Percentiles rank a stretch among this genome's conserved stretches.
These are phyloP conservation scores for Pelargonium australe DNA, from an alignment of 441 rosid genomes.

Conservation along the genomic window DNA sequence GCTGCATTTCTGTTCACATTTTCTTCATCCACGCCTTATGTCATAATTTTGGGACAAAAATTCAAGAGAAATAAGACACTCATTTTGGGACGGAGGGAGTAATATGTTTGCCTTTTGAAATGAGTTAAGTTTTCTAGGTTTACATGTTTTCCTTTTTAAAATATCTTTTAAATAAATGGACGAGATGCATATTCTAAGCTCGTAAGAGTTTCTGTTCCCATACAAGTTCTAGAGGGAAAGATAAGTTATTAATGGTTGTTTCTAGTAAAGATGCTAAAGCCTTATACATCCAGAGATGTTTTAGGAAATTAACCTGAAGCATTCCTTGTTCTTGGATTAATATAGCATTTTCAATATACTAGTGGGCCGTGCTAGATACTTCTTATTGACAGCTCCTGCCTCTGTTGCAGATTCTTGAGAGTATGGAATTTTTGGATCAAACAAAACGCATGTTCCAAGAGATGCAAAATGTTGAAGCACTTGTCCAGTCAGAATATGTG, in stretches of 20 bases:
- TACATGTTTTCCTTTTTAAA: too few species aligned
- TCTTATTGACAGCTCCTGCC: constrained; percentile 6
- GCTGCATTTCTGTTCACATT: not conserved
- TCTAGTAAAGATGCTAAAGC: too few species aligned
- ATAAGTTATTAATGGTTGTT: too few species aligned
- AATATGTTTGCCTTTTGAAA: not conserved
- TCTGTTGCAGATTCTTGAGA: constrained; percentile 54
- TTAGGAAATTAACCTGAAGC: not conserved
- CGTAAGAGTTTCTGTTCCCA: too few species aligned
- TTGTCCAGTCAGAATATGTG: constrained; percentile 18
- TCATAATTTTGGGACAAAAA: not conserved
- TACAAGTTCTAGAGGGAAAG: too few species aligned
- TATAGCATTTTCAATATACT: not conserved
- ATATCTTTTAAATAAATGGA: too few species aligned
- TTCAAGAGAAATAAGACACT: too few species aligned
- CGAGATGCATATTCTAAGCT: too few species aligned
- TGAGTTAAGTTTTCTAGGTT: constrained; percentile 5
- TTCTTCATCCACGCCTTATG: constrained; percentile 1
- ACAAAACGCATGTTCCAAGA: constrained; percentile 39
- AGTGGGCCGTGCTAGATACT: not conserved
- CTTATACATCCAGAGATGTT: too few species aligned
- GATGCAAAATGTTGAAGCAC: constrained; percentile 15
- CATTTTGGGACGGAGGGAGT: too few species aligned
- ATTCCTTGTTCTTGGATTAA: not conserved
- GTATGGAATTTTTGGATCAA: constrained; percentile 46